Percentiles rank a stretch among this genome's conserved stretches.
Evolutionary conservation across 179 eudicot species (phyloP).

Genomic region (Silene noctiflora): DNA sequence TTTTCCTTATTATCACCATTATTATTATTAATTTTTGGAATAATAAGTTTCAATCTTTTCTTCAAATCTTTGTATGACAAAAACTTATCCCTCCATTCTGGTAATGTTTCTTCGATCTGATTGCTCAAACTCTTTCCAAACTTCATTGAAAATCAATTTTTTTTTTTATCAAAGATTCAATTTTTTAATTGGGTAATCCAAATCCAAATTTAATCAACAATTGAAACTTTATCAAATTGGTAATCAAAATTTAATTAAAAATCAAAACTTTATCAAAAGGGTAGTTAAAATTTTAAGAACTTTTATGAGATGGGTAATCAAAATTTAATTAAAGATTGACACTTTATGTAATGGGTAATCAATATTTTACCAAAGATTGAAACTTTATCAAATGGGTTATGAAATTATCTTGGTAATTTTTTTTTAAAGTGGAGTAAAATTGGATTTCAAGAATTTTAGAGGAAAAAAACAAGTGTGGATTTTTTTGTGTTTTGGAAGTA

Average conservation of each 20-base stretch:
- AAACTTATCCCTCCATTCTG: constrained; percentile 91
- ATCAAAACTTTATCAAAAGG: background rate
- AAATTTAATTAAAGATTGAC: background rate
- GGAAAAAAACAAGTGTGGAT: background rate
- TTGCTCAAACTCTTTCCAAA: constrained; percentile 85
- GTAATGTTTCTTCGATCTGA: constrained; percentile 83
- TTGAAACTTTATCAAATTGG: constrained; percentile 3
- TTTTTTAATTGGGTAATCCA: background rate
- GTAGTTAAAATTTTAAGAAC: background rate
- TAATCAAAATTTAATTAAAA: background rate
- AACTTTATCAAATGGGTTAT: background rate
- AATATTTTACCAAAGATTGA: background rate
- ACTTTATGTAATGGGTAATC: background rate
- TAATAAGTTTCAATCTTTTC: constrained; percentile 63
- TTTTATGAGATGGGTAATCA: background rate
- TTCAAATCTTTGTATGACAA: constrained; percentile 81
- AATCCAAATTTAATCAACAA: background rate
- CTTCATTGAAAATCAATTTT: constrained; percentile 41
- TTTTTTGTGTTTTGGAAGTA: no score
- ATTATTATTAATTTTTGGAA: constrained; percentile 27
- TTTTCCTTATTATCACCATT: background rate
- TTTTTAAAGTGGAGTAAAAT: background rate
- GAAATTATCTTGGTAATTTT: background rate
- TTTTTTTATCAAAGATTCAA: background rate
- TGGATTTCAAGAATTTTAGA: background rate